Evolutionary conservation across 371 early-diverging fungal genomes (phyloP).

Genomic region (Racocetra persica): DNA sequence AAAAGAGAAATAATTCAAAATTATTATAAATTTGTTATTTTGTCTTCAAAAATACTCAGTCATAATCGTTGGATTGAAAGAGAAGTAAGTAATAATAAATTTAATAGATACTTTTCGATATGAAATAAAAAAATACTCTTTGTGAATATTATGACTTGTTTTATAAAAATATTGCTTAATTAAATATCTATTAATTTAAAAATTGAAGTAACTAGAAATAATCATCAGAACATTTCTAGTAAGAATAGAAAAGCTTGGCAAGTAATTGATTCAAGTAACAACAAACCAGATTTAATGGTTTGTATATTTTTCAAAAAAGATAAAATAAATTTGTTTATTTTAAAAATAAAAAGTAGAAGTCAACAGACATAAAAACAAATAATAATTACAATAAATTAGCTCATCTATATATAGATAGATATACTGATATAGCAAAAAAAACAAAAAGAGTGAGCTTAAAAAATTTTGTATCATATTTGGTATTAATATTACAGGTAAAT

Average conservation of each 20-base stretch:
- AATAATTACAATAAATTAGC: slow-evolving; percentile 17
- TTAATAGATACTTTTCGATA: too few species aligned
- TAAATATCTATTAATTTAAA: background rate
- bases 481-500: too few species aligned
- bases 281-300: slow-evolving; percentile 17
- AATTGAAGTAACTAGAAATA: background rate
- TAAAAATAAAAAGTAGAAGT: background rate
- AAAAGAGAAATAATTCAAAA: too few species aligned
- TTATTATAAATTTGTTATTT: too few species aligned
- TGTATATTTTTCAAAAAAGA: background rate
- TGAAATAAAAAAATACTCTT: background rate
- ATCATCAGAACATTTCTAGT: background rate
- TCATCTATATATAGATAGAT: background rate
- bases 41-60: too few species aligned
- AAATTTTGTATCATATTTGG: too few species aligned
- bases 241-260: background rate
- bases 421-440: slow-evolving; percentile 4
- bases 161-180: background rate
- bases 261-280: background rate
- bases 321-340: background rate
- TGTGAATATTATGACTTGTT: background rate
- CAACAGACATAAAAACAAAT: background rate
- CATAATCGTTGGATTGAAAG: too few species aligned
- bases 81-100: too few species aligned
- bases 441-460: background rate